These are phyloP conservation scores for Apiospora arundinis DNA, from an alignment of 2,329 filamentous ascomycete species.

Conservation along the genomic window DNA sequence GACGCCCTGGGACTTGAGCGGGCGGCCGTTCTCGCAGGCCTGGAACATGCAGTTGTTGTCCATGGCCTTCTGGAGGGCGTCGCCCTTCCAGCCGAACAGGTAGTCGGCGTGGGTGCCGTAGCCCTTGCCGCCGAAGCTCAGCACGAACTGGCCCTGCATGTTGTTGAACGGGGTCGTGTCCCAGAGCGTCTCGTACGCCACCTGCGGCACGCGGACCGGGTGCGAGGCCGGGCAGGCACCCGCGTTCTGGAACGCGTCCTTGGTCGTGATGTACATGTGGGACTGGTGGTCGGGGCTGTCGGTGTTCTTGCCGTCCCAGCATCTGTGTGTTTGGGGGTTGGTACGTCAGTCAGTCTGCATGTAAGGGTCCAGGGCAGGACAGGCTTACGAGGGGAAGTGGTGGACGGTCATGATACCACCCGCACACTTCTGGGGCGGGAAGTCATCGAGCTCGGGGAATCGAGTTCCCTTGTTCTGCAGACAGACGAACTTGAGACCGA, in stretches of 20 bases:
- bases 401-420: constrained; percentile 51
- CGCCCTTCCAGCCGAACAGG: constrained; percentile 45
- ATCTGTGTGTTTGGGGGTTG: constrained; percentile 37
- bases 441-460: constrained; percentile 47
- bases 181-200: constrained; percentile 53
- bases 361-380: no score
- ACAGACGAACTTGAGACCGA: constrained; percentile 49
- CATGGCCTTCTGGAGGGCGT: constrained; percentile 42
- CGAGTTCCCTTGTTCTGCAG: constrained; percentile 47
- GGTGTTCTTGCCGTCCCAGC: constrained; percentile 66
- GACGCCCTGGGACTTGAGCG: constrained; percentile 36
- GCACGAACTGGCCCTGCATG: constrained; percentile 39
- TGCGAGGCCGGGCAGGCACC: constrained; percentile 46
- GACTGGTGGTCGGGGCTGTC: constrained; percentile 61
- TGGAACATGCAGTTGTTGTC: constrained; percentile 40
- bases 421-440: constrained; percentile 46
- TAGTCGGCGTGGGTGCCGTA: constrained; percentile 48
- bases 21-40: constrained; percentile 39
- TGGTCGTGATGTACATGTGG: constrained; percentile 54
- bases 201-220: constrained; percentile 50
- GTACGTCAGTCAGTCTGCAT: no score
- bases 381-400: constrained; percentile 46
- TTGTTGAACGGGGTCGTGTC: constrained; percentile 47
- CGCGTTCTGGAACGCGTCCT: constrained; percentile 37
- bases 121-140: constrained; percentile 40